phyloP scores from a whole-genome alignment of 768 basidiomycete genomes.

The Leccinellum rugosiceps region DNA sequence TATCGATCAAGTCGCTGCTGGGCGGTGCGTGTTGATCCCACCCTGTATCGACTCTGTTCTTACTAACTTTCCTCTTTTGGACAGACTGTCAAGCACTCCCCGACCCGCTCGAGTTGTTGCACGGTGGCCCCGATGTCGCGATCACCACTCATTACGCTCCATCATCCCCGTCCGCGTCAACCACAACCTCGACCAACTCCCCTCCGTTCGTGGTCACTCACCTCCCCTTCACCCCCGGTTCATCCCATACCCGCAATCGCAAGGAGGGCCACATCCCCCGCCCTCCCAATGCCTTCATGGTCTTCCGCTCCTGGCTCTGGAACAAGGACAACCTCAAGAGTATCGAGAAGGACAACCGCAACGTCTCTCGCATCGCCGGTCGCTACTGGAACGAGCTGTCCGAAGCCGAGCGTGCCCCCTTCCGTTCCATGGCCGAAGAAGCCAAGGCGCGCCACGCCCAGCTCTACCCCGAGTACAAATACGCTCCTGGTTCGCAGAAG shows the following conservation, averaged over 20 bases:
- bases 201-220: constrained; percentile 23
- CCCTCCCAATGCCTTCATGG: constrained; percentile 84
- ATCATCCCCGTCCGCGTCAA: constrained; percentile 15
- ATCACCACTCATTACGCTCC: not conserved
- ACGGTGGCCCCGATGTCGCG: constrained; percentile 17
- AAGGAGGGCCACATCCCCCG: constrained; percentile 59
- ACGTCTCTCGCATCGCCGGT: constrained; percentile 68
- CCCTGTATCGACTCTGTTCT: constrained; percentile 23
- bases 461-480: constrained; percentile 60
- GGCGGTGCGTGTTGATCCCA: constrained; percentile 28
- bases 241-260: constrained; percentile 42
- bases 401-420: constrained; percentile 44
- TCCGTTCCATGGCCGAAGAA: constrained; percentile 44
- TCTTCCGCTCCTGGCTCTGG: constrained; percentile 72
- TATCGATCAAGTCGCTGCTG: constrained; percentile 39
- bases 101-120: constrained; percentile 21
- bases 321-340: constrained; percentile 45
- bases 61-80: constrained; percentile 36
- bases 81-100: constrained; percentile 22
- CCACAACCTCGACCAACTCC: constrained; percentile 13
- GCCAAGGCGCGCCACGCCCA: constrained; percentile 46
- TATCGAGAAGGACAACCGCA: constrained; percentile 67
- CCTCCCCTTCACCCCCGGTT: constrained; percentile 27
- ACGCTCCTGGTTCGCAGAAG: constrained; percentile 44
- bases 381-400: constrained; percentile 61